Base-by-base conservation (phyloP, 1,139 yeast species). In the Kodamaea suecica region DNA sequence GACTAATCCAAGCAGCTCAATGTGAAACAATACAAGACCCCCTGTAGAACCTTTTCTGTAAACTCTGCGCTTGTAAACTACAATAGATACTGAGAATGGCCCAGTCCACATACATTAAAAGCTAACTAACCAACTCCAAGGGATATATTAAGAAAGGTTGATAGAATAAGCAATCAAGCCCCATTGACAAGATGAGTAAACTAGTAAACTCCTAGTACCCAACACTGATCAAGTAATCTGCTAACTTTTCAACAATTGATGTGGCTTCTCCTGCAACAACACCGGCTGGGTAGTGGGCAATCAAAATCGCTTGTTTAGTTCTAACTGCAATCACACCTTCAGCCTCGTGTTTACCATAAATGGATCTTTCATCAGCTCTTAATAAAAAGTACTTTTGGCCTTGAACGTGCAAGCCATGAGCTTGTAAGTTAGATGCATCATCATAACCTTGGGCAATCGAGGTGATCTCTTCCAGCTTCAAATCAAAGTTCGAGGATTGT, bases 211-310 rank as follows among this genome's bases (percentile, higher is more conserved):
- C n/a, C 41, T 73, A 90, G 62, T 85, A 90, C 41, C 87, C 86
- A 39, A 83, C 92, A 52, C 88, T 69, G 56, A 90, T 87, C 66
- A 92, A 76, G 59, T 92, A 90, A 59, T 90, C 97, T 30, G 95
- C 97, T 66, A 92, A 76, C 58, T 87, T 90, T 62, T 92, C 98
- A 38, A 90, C 96, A 45, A 88, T 83, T 51, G 84, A 78, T 43
- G 97, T 84, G 39, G 98, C 98, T 56, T 86, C 96, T 48, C 95
- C 96, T 21, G 97, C 88, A 58, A 82, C 94, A 34, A 86, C 81
- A 39, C 87, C 87, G 13, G 81, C 76, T 10, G 97, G 95, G 59
- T 92, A 94, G 63, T 92, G 97, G n/a, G 94, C 97, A 55, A 94
- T 66, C 56, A 92, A 67, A 40, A 92, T 80, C 28, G 97, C 88